Base-by-base conservation (phyloP, 257 asterid species). In the Vinca minor region DNA sequence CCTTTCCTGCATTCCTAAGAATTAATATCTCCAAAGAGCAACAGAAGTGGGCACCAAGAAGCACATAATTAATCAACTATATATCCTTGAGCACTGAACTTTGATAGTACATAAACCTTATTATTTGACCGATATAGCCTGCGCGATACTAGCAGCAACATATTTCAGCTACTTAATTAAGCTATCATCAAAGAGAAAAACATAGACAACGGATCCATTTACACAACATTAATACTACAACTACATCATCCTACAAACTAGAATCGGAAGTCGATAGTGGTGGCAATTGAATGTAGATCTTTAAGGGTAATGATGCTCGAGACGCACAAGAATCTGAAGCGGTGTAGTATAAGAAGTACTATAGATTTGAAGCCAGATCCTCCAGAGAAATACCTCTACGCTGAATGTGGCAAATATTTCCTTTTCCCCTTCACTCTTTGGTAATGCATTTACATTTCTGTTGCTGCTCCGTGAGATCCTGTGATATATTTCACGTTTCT, bases 391-490 rank as follows among this genome's bases (percentile, higher is more conserved):
- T 29, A 15, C 21, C 59, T 54, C 60, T 55, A 56, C 9, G n/a
- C 1, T 31, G 41, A 14, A 55, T 3, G 25, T 28, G 36, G 59
- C 20, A 53, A 53, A 53, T 2, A 13, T 26, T 53, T 25, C 29
- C 59, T 25, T 25, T 11, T 52, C 14, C 61, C 60, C 74, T 63
- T 79, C 78, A 86, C 65, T 77, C 77, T 31, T 83, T 67, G 53
- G 52, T 73, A 3, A 69, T 77, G 83, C 97, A 87, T 50, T 73
- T 85, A 79, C 97, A 91, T 62, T 86, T 84, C 91, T 82, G 85
- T 76, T 91, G 95, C 73, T 84, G 84, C 82, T 91, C 95, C 6
- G 77, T 68, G 57, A 87, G 95, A 64, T 87, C 97, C 97, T 91
- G 92, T 75, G 44, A 69, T 25, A 68, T 62, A 69, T 53, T 44